Evolutionary conservation across 495 filamentous ascomycete genomes (phyloP).

Genomic region (Xylona heveae): DNA sequence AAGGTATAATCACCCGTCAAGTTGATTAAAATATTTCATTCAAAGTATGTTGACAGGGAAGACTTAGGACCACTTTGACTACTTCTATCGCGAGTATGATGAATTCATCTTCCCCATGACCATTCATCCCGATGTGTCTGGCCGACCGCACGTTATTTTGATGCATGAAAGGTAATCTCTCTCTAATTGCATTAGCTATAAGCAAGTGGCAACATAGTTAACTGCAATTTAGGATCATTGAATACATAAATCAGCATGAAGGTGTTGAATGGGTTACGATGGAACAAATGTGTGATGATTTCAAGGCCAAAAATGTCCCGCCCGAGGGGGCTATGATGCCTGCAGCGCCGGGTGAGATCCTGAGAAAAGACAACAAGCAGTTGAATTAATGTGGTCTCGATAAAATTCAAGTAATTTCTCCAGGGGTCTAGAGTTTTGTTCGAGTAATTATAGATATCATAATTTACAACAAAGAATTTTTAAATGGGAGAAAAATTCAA

Average conservation of each 20-base stretch:
- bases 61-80: constrained; percentile 45
- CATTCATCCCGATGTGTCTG: constrained; percentile 37
- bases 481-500: too few relatives aligned
- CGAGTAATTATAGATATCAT: too few relatives aligned
- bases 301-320: constrained; percentile 43
- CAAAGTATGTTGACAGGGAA: neutral
- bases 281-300: constrained; percentile 33
- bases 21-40: constrained; percentile 3
- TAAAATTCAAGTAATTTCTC: neutral
- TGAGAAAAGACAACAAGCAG: constrained; percentile 19
- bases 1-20: too few relatives aligned
- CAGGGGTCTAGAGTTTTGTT: too few relatives aligned
- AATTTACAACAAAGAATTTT: too few relatives aligned
- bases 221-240: constrained; percentile 15
- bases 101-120: constrained; percentile 40
- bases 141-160: constrained; percentile 31
- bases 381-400: neutral
- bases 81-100: constrained; percentile 37
- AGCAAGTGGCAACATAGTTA: neutral
- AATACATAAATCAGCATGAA: constrained; percentile 28
- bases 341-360: constrained; percentile 31
- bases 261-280: constrained; percentile 33
- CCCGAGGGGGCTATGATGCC: constrained; percentile 47
- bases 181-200: constrained; percentile 1
- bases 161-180: constrained; percentile 28